Evolutionary conservation across 2,329 filamentous ascomycete genomes (phyloP).

Genomic region (Didymella sp.): DNA sequence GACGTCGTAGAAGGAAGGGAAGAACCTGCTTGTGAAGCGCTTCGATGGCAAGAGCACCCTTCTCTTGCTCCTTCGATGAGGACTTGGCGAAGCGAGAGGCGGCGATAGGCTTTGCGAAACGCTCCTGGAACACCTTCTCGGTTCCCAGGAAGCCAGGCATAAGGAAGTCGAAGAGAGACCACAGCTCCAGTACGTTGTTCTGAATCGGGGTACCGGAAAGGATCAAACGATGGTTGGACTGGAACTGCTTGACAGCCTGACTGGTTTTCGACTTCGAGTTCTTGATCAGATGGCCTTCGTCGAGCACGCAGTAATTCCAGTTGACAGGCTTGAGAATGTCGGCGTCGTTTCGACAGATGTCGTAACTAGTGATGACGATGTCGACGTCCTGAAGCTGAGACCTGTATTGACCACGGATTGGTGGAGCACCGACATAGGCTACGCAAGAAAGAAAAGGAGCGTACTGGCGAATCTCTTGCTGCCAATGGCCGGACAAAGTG

Average conservation of each 20-base stretch:
- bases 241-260: conserved; percentile 85
- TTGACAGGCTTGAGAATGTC: conserved; percentile 81
- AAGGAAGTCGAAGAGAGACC: conserved; percentile 97
- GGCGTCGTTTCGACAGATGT: conserved; percentile 96
- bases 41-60: conserved; percentile 93
- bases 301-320: conserved; percentile 97
- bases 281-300: conserved; percentile 98
- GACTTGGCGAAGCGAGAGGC: conserved; percentile 96
- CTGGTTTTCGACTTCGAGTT: conserved; percentile 98
- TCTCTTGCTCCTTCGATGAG: conserved; percentile 97
- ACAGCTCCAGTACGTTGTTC: conserved; percentile 95
- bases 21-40: conserved; percentile 98
- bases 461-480: conserved; percentile 95
- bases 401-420: conserved; percentile 76
- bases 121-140: conserved; percentile 95
- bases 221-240: conserved; percentile 93
- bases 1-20: conserved; percentile 90
- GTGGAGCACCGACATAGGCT: conserved; percentile 88
- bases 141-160: conserved; percentile 98
- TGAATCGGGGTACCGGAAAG: conserved; percentile 97
- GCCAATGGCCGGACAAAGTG: conserved; percentile 96
- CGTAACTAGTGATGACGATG: conserved; percentile 96
- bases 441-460: conserved; percentile 91
- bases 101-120: conserved; percentile 93
- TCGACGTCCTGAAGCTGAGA: conserved; percentile 77